Evolutionary conservation across 805 yeast species (phyloP), one percentile per base, ranked within the genome.

Genomic region (Suhomyces tanzawaensis): DNA sequence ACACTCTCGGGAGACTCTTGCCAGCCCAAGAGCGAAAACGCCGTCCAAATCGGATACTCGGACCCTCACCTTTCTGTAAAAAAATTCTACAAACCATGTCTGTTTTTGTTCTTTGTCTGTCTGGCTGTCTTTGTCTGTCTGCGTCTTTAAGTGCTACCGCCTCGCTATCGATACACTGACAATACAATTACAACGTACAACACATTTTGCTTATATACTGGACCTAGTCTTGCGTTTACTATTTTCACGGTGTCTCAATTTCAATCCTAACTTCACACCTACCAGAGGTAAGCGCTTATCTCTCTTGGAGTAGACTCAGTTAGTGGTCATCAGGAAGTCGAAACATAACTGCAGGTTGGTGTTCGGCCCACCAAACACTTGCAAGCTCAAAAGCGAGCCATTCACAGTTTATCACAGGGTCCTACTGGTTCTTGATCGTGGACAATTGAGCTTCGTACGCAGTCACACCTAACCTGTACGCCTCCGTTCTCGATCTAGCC

Each of bases 151-250:
- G 12, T 32, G 27, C 18, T 24, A 32, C 29, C 36, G 36, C 36
- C 36, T 24, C 35, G 24, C 36, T 32, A 32, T 32, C 29, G 22
- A 32, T 32, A 32, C 21, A 24, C 36, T 24, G n/a, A 21, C 19
- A 32, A 18, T 33, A 33, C n/a, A 23, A 21, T 25, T 24, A 17
- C 24, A 24, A 13, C 29, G 29, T 29, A 32, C 36, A 33, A 25
- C 36, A 22, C 18, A 18, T 24, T 24, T 33, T 33, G 29, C 24
- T 33, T 33, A 33, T 33, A 33, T 33, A 33, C 13, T 24, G 13
- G 27, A 24, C 27, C 27, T 24, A 12, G 13, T 24, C 27, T 9
- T 24, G 27, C 5, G 13, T 21, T 21, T 9, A 9, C 7, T 5
- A 24, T 7, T 24, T n/a, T n/a, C n/a, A n/a, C n/a, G n/a, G n/a